Base-by-base conservation (phyloP, 441 rosid species). In the Gossypium laxum region DNA sequence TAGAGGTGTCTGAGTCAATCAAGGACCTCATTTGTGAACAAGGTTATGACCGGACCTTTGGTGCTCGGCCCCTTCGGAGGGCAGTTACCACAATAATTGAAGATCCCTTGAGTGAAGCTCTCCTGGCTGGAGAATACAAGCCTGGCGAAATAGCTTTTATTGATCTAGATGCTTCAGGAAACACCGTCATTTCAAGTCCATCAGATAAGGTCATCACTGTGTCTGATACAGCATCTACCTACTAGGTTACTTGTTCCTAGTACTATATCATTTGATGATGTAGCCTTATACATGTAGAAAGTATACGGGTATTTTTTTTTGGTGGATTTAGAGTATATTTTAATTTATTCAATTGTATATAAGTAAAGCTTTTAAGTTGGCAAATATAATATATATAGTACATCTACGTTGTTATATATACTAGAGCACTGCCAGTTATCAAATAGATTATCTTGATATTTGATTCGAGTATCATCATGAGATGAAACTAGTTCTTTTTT, bases 31-130 rank as follows among this genome's bases (percentile, higher is more conserved):
- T 91, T 68, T 88, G 96, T 80, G 78, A 79, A 77, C 90, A 89
- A 85, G 97, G 97, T 0, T 91, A 91, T 67, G 96, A 91, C 81
- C 80, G 57, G 56, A 76, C 80, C 3, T 89, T 86, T 10, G 98
- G 98, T 17, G 97, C 98, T 2, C 80, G 97, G 24, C 92, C 96
- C 11, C 96, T 94, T 5, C 81, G 99, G 67, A 88, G 97, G 80
- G 85, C 92, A 1, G 91, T 94, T 51, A 87, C 97, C 64, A 84
- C 83, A 54, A 71, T 91, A 43, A 81, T 94, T 0, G 99, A 94
- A 80, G 83, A 94, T 80, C 92, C 89, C 11, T 73, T 94, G 78
- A 90, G 97, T 41, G 97, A 94, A 84, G 92, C 97, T 6, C 74
- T 94, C 65, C 91, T 94, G 28, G 78, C 87, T 1, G 96, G 92